These are phyloP conservation scores for Gracilaria domingensis DNA, from an alignment of 23 red algal species.

Conservation along the genomic window DNA sequence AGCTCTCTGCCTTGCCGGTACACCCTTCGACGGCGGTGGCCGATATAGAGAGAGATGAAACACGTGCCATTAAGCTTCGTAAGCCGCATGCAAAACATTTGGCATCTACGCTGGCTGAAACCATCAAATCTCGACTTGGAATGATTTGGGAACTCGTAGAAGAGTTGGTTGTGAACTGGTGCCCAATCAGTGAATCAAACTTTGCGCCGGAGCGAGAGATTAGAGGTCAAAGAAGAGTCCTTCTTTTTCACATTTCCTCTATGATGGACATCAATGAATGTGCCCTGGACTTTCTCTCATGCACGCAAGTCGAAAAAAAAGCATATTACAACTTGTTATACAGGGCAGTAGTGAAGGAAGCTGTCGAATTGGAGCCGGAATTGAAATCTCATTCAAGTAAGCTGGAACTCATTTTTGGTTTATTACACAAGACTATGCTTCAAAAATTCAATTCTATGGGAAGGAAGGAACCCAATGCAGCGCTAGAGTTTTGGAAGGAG, in stretches of 20 bases:
- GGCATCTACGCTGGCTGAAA: background rate
- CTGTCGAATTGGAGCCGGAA: background rate
- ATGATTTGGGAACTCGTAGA: background rate
- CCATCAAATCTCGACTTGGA: background rate
- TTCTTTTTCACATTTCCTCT: background rate
- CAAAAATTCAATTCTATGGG: too few relatives aligned
- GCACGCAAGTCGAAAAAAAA: background rate
- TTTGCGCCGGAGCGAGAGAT: background rate
- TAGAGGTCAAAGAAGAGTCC: constrained; percentile 1
- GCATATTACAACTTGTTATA: background rate
- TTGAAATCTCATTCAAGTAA: too few relatives aligned
- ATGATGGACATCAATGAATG: background rate
- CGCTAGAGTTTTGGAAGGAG: too few relatives aligned
- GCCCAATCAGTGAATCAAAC: background rate
- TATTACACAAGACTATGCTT: too few relatives aligned
- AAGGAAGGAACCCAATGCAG: too few relatives aligned
- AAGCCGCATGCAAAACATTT: background rate
- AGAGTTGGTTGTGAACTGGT: background rate
- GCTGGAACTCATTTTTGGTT: too few relatives aligned
- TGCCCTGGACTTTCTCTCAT: background rate
- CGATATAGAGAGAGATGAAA: background rate
- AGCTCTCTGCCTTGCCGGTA: background rate
- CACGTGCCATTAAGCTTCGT: background rate
- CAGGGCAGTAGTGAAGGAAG: background rate
- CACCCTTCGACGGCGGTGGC: background rate